Evolutionary conservation across 345 rosid species (phyloP), one percentile per base, ranked within the genome.

Genomic region (Dimocarpus longan): DNA sequence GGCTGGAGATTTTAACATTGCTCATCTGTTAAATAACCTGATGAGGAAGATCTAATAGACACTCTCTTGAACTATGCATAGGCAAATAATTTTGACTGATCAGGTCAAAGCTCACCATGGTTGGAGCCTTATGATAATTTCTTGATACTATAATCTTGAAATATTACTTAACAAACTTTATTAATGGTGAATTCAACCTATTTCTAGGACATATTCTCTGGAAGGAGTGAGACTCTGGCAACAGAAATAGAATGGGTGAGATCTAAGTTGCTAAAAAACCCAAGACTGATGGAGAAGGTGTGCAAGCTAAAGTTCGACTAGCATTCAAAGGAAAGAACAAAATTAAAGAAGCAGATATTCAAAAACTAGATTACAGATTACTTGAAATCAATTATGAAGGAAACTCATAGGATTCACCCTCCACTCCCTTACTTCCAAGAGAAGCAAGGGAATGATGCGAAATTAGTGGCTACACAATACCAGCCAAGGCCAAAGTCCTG

Each of bases 381-480:
- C 63, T 28, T 82, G 11, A 63, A 70, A 52, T 46, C 71, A 37
- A 71, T 82, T 5, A 32, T 78, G 60, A 82, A 82, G 13, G 82
- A 82, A 78, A 70, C 76, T 2, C 73, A 78, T 6, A 50, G 81
- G 59, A 37, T 81, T 2, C 81, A 79, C 66, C 80, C 83, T 26
- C 70, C 81, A 12, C 72, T 66, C 71, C 81, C 5, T 72, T 85
- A 6, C 10, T 71, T 5, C 82, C 81, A 18, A 82, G 85, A 77
- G 73, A 77, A 70, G 75, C 81, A 54, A 77, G 39, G 19, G 79
- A 79, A 76, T 65, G 52, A 13, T 80, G 81, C n/a, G 78, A 64
- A 66, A 56, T 85, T 16, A 63, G 59, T 21, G 85, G 87, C 21
- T 82, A 79, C 37, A 76, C 59, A 16, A 62, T 82, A 63, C 77